A percentile compares a stretch with the other conserved stretches of the same genome.
phyloP scores from a whole-genome alignment of 1,139 yeast genomes.

The Debaryomyces fabryi region DNA sequence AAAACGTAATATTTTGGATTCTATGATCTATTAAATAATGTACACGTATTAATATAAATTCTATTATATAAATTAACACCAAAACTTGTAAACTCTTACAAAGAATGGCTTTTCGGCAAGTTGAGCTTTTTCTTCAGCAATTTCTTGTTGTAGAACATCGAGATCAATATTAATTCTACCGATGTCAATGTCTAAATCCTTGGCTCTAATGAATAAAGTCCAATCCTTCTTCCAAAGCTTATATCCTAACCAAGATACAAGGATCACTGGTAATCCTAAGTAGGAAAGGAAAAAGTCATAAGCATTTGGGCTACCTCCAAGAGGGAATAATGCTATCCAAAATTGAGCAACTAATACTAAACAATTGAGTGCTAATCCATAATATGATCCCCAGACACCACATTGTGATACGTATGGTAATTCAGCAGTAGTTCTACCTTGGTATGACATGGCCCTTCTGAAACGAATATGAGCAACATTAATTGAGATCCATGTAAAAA shows the following conservation, averaged over 20 bases:
- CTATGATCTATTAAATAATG: conserved; percentile 8
- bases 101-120: conserved; percentile 34
- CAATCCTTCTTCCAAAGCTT: conserved; percentile 46
- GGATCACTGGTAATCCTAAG: conserved; percentile 40
- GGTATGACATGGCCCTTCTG: conserved; percentile 34
- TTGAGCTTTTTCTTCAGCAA: conserved; percentile 42
- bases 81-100: conserved; percentile 30
- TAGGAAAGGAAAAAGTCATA: conserved; percentile 37
- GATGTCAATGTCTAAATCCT: conserved; percentile 44
- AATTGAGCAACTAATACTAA: conserved; percentile 61
- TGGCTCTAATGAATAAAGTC: conserved; percentile 36
- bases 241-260: conserved; percentile 42
- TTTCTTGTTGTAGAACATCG: conserved; percentile 42
- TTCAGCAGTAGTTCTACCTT: conserved; percentile 51
- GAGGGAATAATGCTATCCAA: conserved; percentile 44
- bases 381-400: conserved; percentile 56
- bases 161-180: conserved; percentile 39
- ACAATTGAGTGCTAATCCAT: conserved; percentile 48
- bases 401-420: conserved; percentile 56
- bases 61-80: conserved; percentile 27
- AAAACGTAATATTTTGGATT: conserved; percentile 21
- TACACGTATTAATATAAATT: conserved; percentile 1
- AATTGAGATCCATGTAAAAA: conserved; percentile 44
- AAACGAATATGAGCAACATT: conserved; percentile 41
- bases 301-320: conserved; percentile 40